A percentile compares a stretch with the other conserved stretches of the same genome.
These are phyloP conservation scores for Mycena alexandri DNA, from an alignment of 768 basidiomycete genomes.

Conservation along the genomic window DNA sequence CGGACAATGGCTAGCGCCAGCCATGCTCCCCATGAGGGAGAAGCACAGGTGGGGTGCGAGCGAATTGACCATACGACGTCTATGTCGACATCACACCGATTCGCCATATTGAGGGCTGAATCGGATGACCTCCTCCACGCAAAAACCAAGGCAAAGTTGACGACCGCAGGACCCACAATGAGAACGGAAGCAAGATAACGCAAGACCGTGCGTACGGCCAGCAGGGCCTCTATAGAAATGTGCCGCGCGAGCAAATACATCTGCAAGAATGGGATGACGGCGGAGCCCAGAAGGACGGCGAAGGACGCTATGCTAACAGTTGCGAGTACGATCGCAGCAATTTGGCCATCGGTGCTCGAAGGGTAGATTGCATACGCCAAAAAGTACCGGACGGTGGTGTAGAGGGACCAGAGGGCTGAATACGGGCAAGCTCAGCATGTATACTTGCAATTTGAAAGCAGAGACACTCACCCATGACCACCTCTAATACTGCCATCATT, in stretches of 20 bases:
- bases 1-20: constrained; percentile 65
- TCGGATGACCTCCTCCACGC: constrained; percentile 62
- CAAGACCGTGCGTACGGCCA: constrained; percentile 50
- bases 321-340: constrained; percentile 62
- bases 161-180: constrained; percentile 64
- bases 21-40: constrained; percentile 67
- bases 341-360: constrained; percentile 58
- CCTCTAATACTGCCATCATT: constrained; percentile 47
- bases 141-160: constrained; percentile 68
- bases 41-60: constrained; percentile 43
- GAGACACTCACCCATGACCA: constrained; percentile 54
- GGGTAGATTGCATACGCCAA: constrained; percentile 64
- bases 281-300: constrained; percentile 52
- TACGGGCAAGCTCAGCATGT: constrained; percentile 23
- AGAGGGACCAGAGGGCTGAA: constrained; percentile 70
- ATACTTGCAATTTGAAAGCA: constrained; percentile 7
- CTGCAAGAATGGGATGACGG: constrained; percentile 56
- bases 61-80: constrained; percentile 75
- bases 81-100: constrained; percentile 73
- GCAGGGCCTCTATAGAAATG: constrained; percentile 47
- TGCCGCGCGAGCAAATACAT: constrained; percentile 50
- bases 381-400: constrained; percentile 75
- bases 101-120: constrained; percentile 50
- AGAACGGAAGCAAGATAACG: constrained; percentile 59
- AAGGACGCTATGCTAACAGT: constrained; percentile 58